A percentile compares a stretch with the other conserved stretches of the same genome.
phyloP scores from a whole-genome alignment of 1,284 basidiomycete genomes.

The Amylostereum areolatum region DNA sequence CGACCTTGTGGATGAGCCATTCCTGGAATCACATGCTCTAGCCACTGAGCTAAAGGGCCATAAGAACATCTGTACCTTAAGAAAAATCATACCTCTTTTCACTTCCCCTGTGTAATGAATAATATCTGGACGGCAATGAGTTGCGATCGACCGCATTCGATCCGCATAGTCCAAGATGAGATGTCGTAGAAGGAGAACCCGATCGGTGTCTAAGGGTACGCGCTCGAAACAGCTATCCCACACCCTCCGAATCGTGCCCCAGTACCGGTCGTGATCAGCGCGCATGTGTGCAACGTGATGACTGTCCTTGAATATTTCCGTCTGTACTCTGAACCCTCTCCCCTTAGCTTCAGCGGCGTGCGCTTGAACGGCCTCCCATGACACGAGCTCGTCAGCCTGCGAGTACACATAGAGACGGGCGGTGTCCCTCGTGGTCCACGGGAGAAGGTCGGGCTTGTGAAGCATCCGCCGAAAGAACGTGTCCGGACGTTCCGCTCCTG shows the following conservation, averaged over 20 bases:
- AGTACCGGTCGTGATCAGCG: constrained; percentile 42
- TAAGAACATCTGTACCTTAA: too few relatives aligned
- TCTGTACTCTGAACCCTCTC: constrained; percentile 30
- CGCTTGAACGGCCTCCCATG: constrained; percentile 32
- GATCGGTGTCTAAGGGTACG: too few relatives aligned
- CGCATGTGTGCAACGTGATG: constrained; percentile 53
- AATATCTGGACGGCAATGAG: too few relatives aligned
- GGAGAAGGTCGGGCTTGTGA: constrained; percentile 30
- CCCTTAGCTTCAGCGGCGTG: constrained; percentile 32
- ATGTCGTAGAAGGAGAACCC: too few relatives aligned
- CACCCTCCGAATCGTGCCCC: constrained; percentile 31
- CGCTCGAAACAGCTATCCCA: constrained; percentile 24
- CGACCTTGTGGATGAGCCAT: too few relatives aligned
- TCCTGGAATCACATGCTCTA: too few relatives aligned
- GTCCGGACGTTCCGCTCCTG: constrained; percentile 12
- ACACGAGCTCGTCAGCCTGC: constrained; percentile 39
- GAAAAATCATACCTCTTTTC: too few relatives aligned
- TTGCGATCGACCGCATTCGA: too few relatives aligned
- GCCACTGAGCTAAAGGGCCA: too few relatives aligned
- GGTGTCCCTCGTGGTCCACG: constrained; percentile 36
- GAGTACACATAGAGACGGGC: constrained; percentile 53
- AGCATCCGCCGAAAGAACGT: constrained; percentile 25
- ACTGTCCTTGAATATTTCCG: constrained; percentile 39
- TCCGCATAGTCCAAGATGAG: too few relatives aligned
- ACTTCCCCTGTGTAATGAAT: too few relatives aligned